Evolutionary conservation across 371 early-diverging fungal genomes (phyloP).

Genomic region (Apophysomyces ossiformis): DNA sequence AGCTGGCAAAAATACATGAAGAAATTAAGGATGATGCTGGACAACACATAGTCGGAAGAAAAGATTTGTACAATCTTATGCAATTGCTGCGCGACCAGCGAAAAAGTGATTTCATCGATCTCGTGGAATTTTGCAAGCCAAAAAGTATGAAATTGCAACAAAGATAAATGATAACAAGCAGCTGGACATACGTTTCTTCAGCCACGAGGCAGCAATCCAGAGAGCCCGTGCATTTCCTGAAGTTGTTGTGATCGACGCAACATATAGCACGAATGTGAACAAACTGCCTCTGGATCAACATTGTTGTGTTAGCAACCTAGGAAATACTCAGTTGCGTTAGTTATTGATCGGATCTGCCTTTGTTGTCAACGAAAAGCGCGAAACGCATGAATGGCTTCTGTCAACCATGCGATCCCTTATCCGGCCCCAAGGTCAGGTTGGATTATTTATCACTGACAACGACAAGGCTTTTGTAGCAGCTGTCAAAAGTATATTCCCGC

Average conservation of each 20-base stretch:
- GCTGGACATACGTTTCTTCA: too few relatives aligned
- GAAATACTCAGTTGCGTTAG: background rate
- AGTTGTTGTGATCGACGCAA: too few relatives aligned
- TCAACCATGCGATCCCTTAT: background rate
- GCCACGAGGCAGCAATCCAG: too few relatives aligned
- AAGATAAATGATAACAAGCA: background rate
- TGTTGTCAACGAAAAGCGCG: background rate
- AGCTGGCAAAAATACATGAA: background rate
- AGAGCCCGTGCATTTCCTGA: too few relatives aligned
- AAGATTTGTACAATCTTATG: background rate
- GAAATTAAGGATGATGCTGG: background rate
- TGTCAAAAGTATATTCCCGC: background rate
- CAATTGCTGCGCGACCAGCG: too few relatives aligned
- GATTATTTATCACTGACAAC: too few relatives aligned
- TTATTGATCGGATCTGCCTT: background rate
- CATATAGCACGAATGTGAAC: background rate
- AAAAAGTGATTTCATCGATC: background rate
- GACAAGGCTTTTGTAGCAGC: background rate
- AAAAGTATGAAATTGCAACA: background rate
- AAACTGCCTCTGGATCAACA: background rate
- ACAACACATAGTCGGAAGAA: background rate
- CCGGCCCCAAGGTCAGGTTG: too few relatives aligned
- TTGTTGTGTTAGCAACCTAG: background rate
- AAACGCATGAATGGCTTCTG: background rate
- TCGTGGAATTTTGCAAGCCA: background rate